Evolutionary conservation across 768 basidiomycete species (phyloP).

Genomic region (Leccinum subgranulosum): DNA sequence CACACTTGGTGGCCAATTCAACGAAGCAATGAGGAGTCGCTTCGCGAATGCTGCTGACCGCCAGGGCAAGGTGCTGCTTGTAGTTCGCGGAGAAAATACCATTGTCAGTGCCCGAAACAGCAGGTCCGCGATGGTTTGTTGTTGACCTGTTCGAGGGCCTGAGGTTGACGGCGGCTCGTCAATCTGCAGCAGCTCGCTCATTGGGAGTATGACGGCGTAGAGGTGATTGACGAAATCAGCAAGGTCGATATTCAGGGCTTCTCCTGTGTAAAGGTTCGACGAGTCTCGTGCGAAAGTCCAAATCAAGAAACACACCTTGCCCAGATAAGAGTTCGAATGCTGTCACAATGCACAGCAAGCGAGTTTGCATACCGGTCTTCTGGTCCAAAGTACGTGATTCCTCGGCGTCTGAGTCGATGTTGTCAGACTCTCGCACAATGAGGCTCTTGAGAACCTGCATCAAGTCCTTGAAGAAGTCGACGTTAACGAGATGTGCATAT

Average conservation of each 20-base stretch:
- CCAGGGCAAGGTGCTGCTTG: constrained; percentile 58
- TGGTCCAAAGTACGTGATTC: constrained; percentile 31
- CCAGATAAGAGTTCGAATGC: constrained; percentile 97
- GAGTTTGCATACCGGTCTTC: constrained; percentile 47
- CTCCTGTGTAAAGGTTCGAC: constrained; percentile 49
- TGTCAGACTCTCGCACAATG: constrained; percentile 50
- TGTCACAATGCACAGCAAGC: constrained; percentile 85
- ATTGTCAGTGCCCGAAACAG: constrained; percentile 83
- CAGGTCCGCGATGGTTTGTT: constrained; percentile 55
- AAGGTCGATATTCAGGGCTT: constrained; percentile 96
- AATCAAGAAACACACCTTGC: constrained; percentile 58
- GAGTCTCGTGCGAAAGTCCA: constrained; percentile 6
- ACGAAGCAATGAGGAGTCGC: constrained; percentile 75
- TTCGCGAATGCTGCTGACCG: constrained; percentile 92
- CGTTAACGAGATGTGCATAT: constrained; percentile 95
- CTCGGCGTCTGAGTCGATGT: constrained; percentile 38
- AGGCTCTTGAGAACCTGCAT: constrained; percentile 81
- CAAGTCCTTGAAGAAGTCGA: constrained; percentile 97
- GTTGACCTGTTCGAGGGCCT: constrained; percentile 25
- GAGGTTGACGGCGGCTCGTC: constrained; percentile 45
- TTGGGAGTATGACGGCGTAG: constrained; percentile 75
- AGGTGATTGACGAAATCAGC: constrained; percentile 82
- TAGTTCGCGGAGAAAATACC: constrained; percentile 72
- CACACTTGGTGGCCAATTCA: constrained; percentile 74
- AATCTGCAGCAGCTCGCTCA: constrained; percentile 64